Base-by-base conservation (phyloP, 495 filamentous ascomycete species). In the Corynascus novoguineensis region DNA sequence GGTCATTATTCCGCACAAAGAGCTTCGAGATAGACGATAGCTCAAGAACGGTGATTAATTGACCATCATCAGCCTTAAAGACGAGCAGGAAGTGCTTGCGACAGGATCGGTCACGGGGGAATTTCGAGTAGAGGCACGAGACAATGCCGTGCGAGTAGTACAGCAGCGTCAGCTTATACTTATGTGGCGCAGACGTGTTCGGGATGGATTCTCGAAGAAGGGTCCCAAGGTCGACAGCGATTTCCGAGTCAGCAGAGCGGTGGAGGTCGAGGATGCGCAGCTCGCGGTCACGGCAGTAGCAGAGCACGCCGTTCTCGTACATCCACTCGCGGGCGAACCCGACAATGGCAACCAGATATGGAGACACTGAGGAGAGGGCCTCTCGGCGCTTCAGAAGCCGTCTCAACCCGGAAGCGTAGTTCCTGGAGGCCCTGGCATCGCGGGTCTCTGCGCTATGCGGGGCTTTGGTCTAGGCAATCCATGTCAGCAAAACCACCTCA, bases 221-320 rank as follows among this genome's bases (percentile, higher is more conserved):
- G 5, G 60, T 62, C 24, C 75, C 71, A 35, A 86, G 75, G 61
- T 85, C 75, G 29, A 88, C 64, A 5, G 84, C 81, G 25, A 82
- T 71, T 59, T 90, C 86, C 22, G 68, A 64, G 34, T 53, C 63
- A n/a, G 67, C 68, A 1, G 73, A 72, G 17, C 68, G 58, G 69
- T 85, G 82, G 10, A 89, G 68, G 53, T 89, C 75, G 42, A 88
- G 69, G 14, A 88, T 66, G n/a, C 86, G 84, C 35, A 92, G 74
- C 65, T 79, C 71, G 11, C 75, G 73, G 19, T 70, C 67, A 24
- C 74, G 64, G 10, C 80, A 75, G 60, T 89, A 87, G 55, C 81
- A 86, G 8, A 90, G 71, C 4, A 81, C 69, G 17, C 88, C 87
- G 25, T 83, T 75, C 25, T 74, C 67, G 66, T 86, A 89, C 7